Conservation (phyloP, 345 rosid species). For the Clausena lansium region DNA sequence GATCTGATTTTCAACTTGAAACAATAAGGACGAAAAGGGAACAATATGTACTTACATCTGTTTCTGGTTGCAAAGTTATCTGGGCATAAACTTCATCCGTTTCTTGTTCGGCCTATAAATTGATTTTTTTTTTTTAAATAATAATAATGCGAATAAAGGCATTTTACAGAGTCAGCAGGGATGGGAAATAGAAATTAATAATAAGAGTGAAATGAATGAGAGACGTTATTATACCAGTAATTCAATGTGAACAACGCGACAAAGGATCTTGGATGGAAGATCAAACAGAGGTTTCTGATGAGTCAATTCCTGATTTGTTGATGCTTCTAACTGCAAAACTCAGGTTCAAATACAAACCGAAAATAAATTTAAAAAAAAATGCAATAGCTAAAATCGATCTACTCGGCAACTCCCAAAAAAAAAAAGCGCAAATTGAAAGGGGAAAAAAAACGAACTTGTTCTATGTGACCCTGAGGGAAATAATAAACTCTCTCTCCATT, state of each 20-base stretch:
- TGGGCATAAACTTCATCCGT: slow-evolving; percentile 92
- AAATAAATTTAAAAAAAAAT: background rate
- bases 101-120: slow-evolving; percentile 69
- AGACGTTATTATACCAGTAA: slow-evolving; percentile 48
- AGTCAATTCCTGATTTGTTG: slow-evolving; percentile 68
- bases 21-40: background rate
- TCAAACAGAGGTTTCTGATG: slow-evolving; percentile 57
- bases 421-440: background rate
- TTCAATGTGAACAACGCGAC: slow-evolving; percentile 58
- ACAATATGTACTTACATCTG: slow-evolving; percentile 46
- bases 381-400: background rate
- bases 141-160: background rate
- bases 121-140: background rate
- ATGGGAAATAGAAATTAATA: background rate
- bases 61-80: slow-evolving; percentile 73
- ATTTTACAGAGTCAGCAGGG: background rate
- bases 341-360: slow-evolving; percentile 16
- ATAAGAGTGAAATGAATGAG: background rate
- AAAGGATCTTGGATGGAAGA: slow-evolving; percentile 80
- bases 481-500: slow-evolving; percentile 58
- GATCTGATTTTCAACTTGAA: background rate
- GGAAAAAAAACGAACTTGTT: slow-evolving; percentile 44
- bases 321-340: slow-evolving; percentile 70
- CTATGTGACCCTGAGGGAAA: slow-evolving; percentile 81
- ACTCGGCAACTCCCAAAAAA: background rate